Conservation (phyloP, 1,139 yeast species). For the Petasospora fabianii region DNA sequence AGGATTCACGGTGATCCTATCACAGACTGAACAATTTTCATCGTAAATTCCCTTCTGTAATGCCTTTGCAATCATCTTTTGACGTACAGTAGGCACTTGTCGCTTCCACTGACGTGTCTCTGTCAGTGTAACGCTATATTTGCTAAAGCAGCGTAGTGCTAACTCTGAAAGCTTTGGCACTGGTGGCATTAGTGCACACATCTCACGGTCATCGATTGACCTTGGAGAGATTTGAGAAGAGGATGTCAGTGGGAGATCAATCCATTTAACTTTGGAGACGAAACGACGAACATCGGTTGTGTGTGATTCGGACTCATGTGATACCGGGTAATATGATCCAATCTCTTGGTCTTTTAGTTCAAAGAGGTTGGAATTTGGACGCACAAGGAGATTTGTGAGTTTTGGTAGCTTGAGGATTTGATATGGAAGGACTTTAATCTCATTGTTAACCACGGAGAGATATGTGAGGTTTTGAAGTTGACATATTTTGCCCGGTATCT, state of each 20-base stretch:
- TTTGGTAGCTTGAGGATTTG: conserved; percentile 45
- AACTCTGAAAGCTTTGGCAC: conserved; percentile 42
- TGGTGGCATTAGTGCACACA: conserved; percentile 12
- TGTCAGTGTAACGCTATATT: conserved; percentile 41
- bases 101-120: conserved; percentile 45
- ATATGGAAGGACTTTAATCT: conserved; percentile 48
- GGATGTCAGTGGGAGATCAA: conserved; percentile 12
- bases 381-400: conserved; percentile 43
- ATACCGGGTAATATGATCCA: conserved; percentile 14
- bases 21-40: conserved; percentile 51
- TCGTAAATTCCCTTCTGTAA: conserved; percentile 41
- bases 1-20: conserved; percentile 41
- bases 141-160: conserved; percentile 41
- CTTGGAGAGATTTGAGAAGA: conserved; percentile 8
- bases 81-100: conserved; percentile 36
- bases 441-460: conserved; percentile 50
- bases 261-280: conserved; percentile 25
- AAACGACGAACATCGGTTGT: conserved; percentile 20
- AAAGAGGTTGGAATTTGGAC: conserved; percentile 43
- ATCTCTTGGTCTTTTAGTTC: conserved; percentile 23
- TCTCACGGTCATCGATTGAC: conserved; percentile 14
- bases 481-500: conserved; percentile 51
- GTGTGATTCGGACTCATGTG: conserved; percentile 8
- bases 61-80: conserved; percentile 40
- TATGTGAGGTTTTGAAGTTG: conserved; percentile 42